Percentiles rank a stretch among this genome's conserved stretches.
Conservation (phyloP, 164 flowering plant species). For the Paratinospora sagittata region DNA sequence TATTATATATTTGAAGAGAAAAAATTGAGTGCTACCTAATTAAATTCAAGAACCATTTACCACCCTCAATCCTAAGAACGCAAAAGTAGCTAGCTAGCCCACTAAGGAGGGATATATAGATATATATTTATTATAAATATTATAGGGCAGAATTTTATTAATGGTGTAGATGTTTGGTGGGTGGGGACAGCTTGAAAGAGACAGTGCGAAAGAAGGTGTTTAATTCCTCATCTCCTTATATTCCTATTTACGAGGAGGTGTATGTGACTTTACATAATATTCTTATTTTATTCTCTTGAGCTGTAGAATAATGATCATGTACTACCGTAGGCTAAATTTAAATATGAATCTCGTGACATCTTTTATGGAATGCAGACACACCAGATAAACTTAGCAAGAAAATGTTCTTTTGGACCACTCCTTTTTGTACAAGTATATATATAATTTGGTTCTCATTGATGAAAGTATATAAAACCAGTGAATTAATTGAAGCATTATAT, state of each 20-base stretch:
- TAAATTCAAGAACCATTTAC: too few species aligned
- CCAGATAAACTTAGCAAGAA: neutral
- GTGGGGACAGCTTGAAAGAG: neutral
- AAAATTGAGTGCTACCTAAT: too few species aligned
- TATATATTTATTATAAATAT: neutral
- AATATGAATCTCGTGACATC: neutral
- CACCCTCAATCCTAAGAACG: too few species aligned
- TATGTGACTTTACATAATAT: neutral
- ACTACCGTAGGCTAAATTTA: neutral
- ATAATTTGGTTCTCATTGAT: too few species aligned
- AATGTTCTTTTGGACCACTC: too few species aligned
- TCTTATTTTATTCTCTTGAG: slow-evolving; percentile 1
- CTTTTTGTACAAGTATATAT: too few species aligned
- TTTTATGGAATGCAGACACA: neutral
- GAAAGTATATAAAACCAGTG: too few species aligned
- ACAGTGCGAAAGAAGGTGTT: neutral
- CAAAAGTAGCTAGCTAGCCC: too few species aligned
- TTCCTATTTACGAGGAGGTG: slow-evolving; percentile 1
- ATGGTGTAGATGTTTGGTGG: neutral
- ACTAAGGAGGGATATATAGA: neutral
- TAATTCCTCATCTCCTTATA: neutral
- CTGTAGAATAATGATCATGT: neutral
- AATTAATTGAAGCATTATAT: too few species aligned
- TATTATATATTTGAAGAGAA: too few species aligned
- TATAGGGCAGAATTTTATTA: too few species aligned